These are phyloP conservation scores for Tetrapisispora arboricola DNA, from an alignment of 805 yeast genomes.

Conservation along the genomic window DNA sequence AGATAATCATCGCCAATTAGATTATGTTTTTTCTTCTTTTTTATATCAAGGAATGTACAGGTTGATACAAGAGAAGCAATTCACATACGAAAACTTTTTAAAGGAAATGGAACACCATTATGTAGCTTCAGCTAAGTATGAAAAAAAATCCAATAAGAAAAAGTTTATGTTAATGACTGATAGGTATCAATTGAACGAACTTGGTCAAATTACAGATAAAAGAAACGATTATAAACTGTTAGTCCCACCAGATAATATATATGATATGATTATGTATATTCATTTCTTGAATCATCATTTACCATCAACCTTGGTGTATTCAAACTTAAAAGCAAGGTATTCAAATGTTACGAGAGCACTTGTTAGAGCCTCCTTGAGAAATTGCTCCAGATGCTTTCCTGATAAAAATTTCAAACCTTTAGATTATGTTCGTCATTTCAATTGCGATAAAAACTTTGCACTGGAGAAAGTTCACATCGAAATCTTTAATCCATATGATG, in stretches of 20 bases:
- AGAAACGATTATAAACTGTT: constrained; percentile 16
- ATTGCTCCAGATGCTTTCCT: constrained; percentile 26
- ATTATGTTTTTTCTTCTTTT: constrained; percentile 18
- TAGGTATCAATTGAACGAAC: constrained; percentile 16
- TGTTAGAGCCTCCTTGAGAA: constrained; percentile 12
- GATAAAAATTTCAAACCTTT: constrained; percentile 7
- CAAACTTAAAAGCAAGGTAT: constrained; percentile 13
- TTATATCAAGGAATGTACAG: constrained; percentile 21
- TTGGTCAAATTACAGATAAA: constrained; percentile 16
- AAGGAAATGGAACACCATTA: not conserved
- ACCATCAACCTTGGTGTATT: constrained; percentile 12
- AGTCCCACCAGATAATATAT: constrained; percentile 23
- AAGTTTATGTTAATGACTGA: constrained; percentile 16
- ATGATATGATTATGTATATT: constrained; percentile 23
- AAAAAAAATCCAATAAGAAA: constrained; percentile 10
- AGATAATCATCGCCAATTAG: constrained; percentile 13
- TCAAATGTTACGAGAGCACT: constrained; percentile 23
- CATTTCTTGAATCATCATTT: constrained; percentile 26
- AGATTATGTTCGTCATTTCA: constrained; percentile 12
- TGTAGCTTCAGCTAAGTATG: not conserved
- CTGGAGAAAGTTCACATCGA: constrained; percentile 26
- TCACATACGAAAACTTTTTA: constrained; percentile 15
- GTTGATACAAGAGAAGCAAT: constrained; percentile 13
- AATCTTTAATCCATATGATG: constrained; percentile 20
- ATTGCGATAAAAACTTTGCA: constrained; percentile 11